Evolutionary conservation across 495 filamentous ascomycete species (phyloP), one percentile per base, ranked within the genome.

Genomic region (Hyaloscypha variabilis): DNA sequence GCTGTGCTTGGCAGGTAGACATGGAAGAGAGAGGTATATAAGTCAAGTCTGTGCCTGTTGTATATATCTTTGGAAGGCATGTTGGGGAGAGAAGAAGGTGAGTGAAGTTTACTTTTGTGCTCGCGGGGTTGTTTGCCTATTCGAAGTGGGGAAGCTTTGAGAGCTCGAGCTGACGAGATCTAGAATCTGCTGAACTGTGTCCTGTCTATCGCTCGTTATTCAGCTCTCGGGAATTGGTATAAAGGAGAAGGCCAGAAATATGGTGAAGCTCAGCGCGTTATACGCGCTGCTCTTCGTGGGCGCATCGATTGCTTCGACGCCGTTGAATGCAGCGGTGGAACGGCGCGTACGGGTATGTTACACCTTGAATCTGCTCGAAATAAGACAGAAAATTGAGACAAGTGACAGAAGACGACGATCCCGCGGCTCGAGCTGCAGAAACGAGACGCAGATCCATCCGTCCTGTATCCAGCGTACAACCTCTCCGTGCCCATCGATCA

Each of bases 401-500:
- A n/a, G 51, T 25, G 24, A 21, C 28, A 72, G 69, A 64, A 60
- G 63, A 68, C 31, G 24, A 72, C 67, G 42, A 67, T 72, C 25
- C 39, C 66, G 36, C 34, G 64, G 13, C 46, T 51, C 25, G 21
- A 24, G 19, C 42, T 77, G 8, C 36, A 24, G 1, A 60, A 65
- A 55, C 34, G 62, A 31, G 63, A 81, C 64, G 67, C 70, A 24
- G 78, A 82, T 65, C 79, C 77, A 2, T 61, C 70, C 19, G 66
- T 74, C 31, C 70, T 85, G 19, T 88, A 87, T 70, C 81, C 85
- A 55, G 81, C 75, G 17, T 79, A 88, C 76, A 88, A 86, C 69
- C 74, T 93, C 68, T 82, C 84, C 6, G 85, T 87, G 2, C 90
- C 90, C 24, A 77, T 92, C 36, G 89, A 93, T 75, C 88, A 92